Evolutionary conservation across 208 protist genomes (phyloP).

Genomic region (Trypanosoma platydactyli): DNA sequence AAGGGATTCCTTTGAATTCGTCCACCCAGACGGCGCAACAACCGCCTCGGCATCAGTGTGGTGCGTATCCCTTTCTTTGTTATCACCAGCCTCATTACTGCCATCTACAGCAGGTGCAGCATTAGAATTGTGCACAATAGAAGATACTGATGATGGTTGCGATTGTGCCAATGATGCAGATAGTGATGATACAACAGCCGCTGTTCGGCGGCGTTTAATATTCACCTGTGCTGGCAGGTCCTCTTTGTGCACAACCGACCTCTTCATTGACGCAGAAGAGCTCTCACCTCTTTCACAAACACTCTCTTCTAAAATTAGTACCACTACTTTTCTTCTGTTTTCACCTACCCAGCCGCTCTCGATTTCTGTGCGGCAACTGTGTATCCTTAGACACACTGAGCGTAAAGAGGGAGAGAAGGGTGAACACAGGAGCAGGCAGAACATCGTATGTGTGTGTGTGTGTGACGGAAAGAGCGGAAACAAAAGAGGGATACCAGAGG

Average conservation of each 20-base stretch:
- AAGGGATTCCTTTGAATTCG: neutral
- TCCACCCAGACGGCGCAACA: neutral
- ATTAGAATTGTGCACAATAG: neutral
- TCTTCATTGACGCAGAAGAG: neutral
- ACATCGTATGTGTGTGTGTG: no score
- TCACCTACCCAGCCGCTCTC: no score
- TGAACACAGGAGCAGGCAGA: no score
- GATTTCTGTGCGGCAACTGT: no score
- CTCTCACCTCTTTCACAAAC: neutral
- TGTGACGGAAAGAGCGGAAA: conserved; percentile 1
- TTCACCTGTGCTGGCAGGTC: conserved; percentile 48
- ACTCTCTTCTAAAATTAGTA: neutral
- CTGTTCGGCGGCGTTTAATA: conserved; percentile 62
- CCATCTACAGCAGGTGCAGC: no score
- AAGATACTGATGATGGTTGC: neutral
- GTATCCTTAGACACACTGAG: no score
- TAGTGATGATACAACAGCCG: conserved; percentile 1
- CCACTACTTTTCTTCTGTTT: neutral
- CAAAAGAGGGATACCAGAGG: neutral
- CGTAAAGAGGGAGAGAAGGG: no score
- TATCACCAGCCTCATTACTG: neutral
- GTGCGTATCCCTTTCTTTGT: neutral
- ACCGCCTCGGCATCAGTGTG: conserved; percentile 7
- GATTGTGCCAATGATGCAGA: neutral
- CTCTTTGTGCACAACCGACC: conserved; percentile 57